These are phyloP conservation scores for Cenchrus purpureus DNA, from an alignment of 176 grass and related monocot genomes.

Conservation along the genomic window DNA sequence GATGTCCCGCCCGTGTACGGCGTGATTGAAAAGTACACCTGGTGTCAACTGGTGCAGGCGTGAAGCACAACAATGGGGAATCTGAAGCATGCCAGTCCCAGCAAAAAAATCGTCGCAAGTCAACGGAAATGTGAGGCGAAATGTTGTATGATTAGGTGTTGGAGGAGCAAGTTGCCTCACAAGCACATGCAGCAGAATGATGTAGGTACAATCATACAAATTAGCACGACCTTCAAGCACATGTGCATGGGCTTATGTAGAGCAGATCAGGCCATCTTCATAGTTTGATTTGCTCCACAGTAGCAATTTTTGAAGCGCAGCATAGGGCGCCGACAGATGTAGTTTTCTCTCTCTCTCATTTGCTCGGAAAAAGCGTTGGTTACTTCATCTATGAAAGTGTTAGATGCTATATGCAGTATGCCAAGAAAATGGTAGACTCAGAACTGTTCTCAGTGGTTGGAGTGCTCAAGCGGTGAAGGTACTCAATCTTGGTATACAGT, in stretches of 20 bases:
- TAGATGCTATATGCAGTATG: no score
- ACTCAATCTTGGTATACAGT: no score
- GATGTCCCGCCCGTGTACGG: neutral
- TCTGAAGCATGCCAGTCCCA: neutral
- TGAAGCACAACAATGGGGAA: constrained; percentile 3
- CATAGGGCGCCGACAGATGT: no score
- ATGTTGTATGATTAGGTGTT: constrained; percentile 23
- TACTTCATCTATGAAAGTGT: no score
- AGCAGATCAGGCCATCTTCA: neutral
- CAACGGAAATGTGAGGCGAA: constrained; percentile 12
- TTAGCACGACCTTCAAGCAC: neutral
- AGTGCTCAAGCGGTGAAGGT: no score
- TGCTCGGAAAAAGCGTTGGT: no score
- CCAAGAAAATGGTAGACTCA: no score
- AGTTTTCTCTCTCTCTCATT: no score
- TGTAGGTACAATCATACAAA: constrained; percentile 35
- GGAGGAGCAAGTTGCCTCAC: constrained; percentile 31
- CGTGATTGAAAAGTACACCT: neutral
- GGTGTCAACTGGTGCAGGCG: neutral
- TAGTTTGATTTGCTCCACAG: neutral
- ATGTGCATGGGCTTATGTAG: neutral
- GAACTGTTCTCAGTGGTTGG: no score
- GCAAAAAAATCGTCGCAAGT: neutral
- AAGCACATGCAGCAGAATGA: constrained; percentile 36
- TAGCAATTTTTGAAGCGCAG: no score